Evolutionary conservation across 2,329 filamentous ascomycete genomes (phyloP).

Genomic region (Trichoderma atroviride): DNA sequence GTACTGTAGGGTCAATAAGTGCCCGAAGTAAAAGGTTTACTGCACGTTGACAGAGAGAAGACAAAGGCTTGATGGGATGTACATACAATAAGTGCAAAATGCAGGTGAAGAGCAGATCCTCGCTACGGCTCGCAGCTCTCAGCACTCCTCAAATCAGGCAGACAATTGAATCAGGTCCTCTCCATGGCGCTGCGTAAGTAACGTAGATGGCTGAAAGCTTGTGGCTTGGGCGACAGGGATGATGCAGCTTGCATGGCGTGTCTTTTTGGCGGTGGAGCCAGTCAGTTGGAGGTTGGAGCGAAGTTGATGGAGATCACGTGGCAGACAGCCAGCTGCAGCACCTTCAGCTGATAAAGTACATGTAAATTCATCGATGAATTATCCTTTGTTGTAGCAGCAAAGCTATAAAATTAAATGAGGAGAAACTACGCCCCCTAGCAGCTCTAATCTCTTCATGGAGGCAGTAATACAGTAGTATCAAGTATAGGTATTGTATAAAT

Average conservation of each 20-base stretch:
- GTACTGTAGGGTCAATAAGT: neutral
- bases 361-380: no score
- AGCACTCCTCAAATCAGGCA: neutral
- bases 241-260: conserved; percentile 22
- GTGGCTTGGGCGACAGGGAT: conserved; percentile 20
- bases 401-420: no score
- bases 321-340: neutral
- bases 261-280: neutral
- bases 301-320: conserved; percentile 1
- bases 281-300: neutral
- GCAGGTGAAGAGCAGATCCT: neutral
- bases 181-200: neutral
- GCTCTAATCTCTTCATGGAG: no score
- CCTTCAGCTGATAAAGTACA: no score
- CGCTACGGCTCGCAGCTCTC: neutral
- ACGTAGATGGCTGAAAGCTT: neutral
- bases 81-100: neutral
- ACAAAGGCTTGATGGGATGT: neutral
- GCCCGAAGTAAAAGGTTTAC: neutral
- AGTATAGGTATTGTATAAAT: no score
- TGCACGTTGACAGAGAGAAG: neutral
- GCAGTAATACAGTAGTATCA: no score
- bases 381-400: no score
- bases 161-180: conserved; percentile 5
- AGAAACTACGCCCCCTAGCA: no score